Percentiles rank a stretch among this genome's conserved stretches.
phyloP scores from a whole-genome alignment of 805 yeast species.

The Candida vartiovaarae region DNA sequence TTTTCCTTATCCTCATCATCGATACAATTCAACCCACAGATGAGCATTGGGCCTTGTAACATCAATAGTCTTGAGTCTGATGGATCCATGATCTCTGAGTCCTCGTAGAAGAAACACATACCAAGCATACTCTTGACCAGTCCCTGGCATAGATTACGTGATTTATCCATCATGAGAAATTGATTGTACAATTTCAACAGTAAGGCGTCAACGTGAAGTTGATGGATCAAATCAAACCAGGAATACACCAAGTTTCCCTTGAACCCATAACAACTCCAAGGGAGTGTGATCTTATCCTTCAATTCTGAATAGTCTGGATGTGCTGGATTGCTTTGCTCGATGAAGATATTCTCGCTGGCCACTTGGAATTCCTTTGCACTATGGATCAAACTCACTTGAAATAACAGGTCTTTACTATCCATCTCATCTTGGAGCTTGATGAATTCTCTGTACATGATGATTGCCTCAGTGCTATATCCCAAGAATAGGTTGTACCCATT shows the following conservation, averaged over 20 bases:
- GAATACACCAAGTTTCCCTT: conserved; percentile 14
- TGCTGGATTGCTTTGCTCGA: conserved; percentile 10
- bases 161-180: conserved; percentile 28
- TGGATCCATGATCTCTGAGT: conserved; percentile 3
- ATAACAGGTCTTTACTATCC: conserved; percentile 16
- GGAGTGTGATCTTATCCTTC: conserved; percentile 4
- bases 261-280: conserved; percentile 19
- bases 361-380: conserved; percentile 23
- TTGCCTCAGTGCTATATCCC: conserved; percentile 25
- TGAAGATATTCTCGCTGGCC: conserved; percentile 10
- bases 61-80: conserved; percentile 17
- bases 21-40: conserved; percentile 14
- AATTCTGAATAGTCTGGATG: conserved; percentile 15
- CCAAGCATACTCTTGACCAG: conserved; percentile 15
- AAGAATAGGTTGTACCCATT: conserved; percentile 24
- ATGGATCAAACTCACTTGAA: conserved; percentile 20
- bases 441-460: conserved; percentile 21
- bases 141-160: conserved; percentile 12
- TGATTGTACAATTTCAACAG: conserved; percentile 27
- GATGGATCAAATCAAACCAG: conserved; percentile 25
- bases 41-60: conserved; percentile 20
- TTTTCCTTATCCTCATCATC: conserved; percentile 7
- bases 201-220: conserved; percentile 29
- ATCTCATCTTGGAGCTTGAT: conserved; percentile 14
- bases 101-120: conserved; percentile 14